phyloP scores from a whole-genome alignment of 2,329 filamentous ascomycete species.

The Colletotrichum godetiae region DNA sequence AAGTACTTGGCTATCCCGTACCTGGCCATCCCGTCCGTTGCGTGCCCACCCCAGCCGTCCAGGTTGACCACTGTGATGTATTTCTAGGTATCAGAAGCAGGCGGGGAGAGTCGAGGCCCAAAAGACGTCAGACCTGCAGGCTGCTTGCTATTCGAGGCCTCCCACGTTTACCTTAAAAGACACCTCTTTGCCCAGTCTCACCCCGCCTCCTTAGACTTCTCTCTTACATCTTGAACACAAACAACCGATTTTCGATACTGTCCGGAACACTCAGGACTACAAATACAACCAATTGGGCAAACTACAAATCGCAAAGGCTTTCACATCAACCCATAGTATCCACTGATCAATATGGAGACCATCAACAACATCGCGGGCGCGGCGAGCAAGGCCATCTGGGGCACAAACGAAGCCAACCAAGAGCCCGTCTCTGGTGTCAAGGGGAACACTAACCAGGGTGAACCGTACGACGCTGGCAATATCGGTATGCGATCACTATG shows the following conservation, averaged over 20 bases:
- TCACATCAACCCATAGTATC: background rate
- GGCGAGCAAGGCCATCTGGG: slow-evolving; percentile 56
- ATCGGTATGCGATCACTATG: slow-evolving; percentile 55
- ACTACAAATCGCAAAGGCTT: background rate
- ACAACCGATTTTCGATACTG: background rate
- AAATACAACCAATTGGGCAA: background rate
- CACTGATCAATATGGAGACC: slow-evolving; percentile 67
- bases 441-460: slow-evolving; percentile 73
- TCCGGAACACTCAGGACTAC: background rate
- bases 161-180: slow-evolving; percentile 11
- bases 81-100: background rate
- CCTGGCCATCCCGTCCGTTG: background rate
- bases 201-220: background rate
- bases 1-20: background rate
- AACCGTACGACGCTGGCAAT: slow-evolving; percentile 86
- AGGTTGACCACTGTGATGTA: background rate
- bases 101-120: background rate
- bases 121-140: slow-evolving; percentile 29
- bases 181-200: slow-evolving; percentile 5
- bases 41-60: background rate
- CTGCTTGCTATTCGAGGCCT: background rate
- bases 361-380: slow-evolving; percentile 64
- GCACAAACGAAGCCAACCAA: slow-evolving; percentile 51
- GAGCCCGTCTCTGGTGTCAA: slow-evolving; percentile 80
- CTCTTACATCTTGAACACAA: background rate